Conservation (phyloP, 768 basidiomycete species). For the Hortiboletus campestris region DNA sequence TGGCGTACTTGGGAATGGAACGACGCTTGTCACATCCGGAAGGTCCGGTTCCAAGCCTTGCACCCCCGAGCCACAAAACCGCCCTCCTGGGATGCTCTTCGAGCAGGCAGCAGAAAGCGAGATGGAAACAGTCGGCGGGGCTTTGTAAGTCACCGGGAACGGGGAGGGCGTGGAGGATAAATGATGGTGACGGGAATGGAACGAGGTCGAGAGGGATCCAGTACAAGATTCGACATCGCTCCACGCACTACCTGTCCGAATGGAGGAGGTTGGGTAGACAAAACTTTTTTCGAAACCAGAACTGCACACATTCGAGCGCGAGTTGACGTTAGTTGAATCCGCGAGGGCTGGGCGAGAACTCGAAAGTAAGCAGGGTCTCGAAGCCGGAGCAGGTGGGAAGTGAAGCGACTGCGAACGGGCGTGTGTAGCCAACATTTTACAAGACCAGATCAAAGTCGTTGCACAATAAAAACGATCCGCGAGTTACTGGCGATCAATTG, state of each 20-base stretch:
- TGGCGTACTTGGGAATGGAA: slow-evolving; percentile 38
- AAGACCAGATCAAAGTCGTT: slow-evolving; percentile 2
- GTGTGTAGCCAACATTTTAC: slow-evolving; percentile 20
- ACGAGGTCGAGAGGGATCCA: background rate
- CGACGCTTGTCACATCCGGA: slow-evolving; percentile 30
- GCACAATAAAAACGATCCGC: slow-evolving; percentile 10
- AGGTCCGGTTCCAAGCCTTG: slow-evolving; percentile 22
- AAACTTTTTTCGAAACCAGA: slow-evolving; percentile 8
- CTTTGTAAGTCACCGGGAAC: slow-evolving; percentile 31
- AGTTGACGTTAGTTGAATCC: slow-evolving; percentile 26
- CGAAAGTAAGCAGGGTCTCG: background rate
- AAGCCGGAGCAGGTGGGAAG: background rate
- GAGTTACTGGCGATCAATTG: slow-evolving; percentile 4
- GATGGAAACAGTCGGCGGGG: slow-evolving; percentile 38
- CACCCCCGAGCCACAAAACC: background rate
- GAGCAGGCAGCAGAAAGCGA: slow-evolving; percentile 36
- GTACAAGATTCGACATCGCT: slow-evolving; percentile 1
- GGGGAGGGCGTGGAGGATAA: slow-evolving; percentile 9
- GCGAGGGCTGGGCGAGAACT: slow-evolving; percentile 20
- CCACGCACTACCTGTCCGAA: slow-evolving; percentile 14
- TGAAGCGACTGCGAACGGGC: slow-evolving; percentile 2
- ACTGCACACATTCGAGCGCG: slow-evolving; percentile 4
- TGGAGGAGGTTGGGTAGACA: slow-evolving; percentile 18
- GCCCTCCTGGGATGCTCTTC: slow-evolving; percentile 10
- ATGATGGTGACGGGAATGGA: slow-evolving; percentile 8